Percentiles rank a stretch among this genome's conserved stretches.
Conservation (phyloP, 352 stramenopile species). For the Phytophthora colocasiae region DNA sequence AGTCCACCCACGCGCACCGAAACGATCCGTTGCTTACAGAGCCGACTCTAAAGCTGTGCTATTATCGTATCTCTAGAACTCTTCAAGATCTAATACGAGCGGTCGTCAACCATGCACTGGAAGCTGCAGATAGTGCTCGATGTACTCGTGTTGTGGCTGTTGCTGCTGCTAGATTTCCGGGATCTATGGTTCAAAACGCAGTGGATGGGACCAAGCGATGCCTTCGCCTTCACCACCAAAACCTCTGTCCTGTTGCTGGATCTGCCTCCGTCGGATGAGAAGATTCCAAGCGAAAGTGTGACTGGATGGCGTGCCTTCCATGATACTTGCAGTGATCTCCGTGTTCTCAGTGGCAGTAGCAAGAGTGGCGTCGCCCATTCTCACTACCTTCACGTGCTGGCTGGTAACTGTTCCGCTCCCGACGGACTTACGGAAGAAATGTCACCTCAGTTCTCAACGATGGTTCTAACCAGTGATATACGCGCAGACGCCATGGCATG, state of each 20-base stretch:
- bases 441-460: slow-evolving; percentile 14
- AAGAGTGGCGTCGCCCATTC: slow-evolving; percentile 13
- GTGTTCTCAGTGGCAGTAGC: slow-evolving; percentile 26
- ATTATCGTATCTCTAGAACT: no score
- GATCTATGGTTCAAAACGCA: slow-evolving; percentile 65
- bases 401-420: slow-evolving; percentile 34
- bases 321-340: slow-evolving; percentile 35
- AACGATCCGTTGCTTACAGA: slow-evolving; percentile 15
- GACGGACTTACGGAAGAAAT: slow-evolving; percentile 25
- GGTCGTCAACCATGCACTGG: slow-evolving; percentile 29
- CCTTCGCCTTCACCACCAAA: slow-evolving; percentile 45
- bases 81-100: background rate
- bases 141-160: slow-evolving; percentile 38
- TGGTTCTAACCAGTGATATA: slow-evolving; percentile 48
- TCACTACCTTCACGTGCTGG: slow-evolving; percentile 44
- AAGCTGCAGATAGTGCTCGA: slow-evolving; percentile 40
- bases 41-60: no score
- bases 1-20: slow-evolving; percentile 21
- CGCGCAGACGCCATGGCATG: slow-evolving; percentile 58
- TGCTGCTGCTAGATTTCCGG: slow-evolving; percentile 47
- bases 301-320: slow-evolving; percentile 58
- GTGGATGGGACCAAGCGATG: slow-evolving; percentile 59
- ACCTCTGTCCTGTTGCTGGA: slow-evolving; percentile 27
- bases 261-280: slow-evolving; percentile 1
- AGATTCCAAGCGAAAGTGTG: slow-evolving; percentile 4